Evolutionary conservation across 176 grass and related monocot species (phyloP).

Genomic region (Eleusine coracana): DNA sequence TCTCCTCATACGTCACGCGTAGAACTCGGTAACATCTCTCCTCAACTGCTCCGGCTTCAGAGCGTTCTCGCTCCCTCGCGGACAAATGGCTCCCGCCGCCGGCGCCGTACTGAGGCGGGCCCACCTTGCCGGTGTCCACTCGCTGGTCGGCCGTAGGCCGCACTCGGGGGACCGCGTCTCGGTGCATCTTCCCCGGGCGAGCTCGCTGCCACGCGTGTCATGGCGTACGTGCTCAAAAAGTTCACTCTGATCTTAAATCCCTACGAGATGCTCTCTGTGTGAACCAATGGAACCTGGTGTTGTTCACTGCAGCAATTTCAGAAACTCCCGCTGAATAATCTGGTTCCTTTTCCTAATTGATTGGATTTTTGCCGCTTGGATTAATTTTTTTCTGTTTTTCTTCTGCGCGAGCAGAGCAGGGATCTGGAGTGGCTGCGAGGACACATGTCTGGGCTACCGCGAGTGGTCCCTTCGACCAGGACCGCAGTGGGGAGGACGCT

Average conservation of each 20-base stretch:
- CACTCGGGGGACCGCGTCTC: neutral
- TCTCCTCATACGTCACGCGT: neutral
- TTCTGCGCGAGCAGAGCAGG: slow-evolving; percentile 44
- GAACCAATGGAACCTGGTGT: neutral
- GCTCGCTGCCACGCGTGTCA: slow-evolving; percentile 34
- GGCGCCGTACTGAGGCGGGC: slow-evolving; percentile 26
- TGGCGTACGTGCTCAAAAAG: slow-evolving; percentile 39
- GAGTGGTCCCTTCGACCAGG: slow-evolving; percentile 54
- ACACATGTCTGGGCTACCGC: slow-evolving; percentile 30
- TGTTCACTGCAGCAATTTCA: neutral
- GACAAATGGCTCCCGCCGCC: slow-evolving; percentile 41
- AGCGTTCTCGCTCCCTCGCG: neutral
- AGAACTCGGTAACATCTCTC: neutral
- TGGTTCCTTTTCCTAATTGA: neutral
- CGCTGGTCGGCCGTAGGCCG: neutral
- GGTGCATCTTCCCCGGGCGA: neutral
- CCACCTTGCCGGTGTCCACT: neutral
- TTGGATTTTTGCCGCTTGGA: neutral
- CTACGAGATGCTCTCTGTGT: neutral
- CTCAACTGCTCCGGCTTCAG: neutral
- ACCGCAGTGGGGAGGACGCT: slow-evolving; percentile 19
- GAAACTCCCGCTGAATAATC: neutral
- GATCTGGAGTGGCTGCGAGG: slow-evolving; percentile 17
- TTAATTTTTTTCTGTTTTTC: neutral
- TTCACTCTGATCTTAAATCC: slow-evolving; percentile 7